Evolutionary conservation across 192 early-diverging fungal genomes (phyloP), one percentile per base, ranked within the genome.

Genomic region (Backusella sp.): DNA sequence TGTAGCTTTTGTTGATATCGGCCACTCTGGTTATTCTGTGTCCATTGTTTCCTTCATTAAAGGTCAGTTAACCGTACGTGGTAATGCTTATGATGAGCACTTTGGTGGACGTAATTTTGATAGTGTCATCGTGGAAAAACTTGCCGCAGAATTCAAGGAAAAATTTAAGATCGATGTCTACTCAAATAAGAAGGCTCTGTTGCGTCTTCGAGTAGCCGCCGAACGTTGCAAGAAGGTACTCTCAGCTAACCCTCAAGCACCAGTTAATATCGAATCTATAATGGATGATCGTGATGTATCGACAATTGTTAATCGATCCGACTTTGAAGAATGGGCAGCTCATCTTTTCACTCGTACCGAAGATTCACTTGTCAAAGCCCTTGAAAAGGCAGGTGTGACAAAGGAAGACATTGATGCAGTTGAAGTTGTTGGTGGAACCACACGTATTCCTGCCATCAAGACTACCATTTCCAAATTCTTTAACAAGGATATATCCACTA

Each of bases 221-320:
- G 97, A 99, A 86, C 93, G 94, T 84, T 92, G 95, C 77, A 99
- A 99, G 90, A 99, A 99, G 90, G 89, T 97, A 23, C 87, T 99
- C 56, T 92, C 90, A 36, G 95, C 96, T 82, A 99, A 99, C 89
- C 79, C 91, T 37, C 88, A 92, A 71, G 93, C 97, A 26, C 88
- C 94, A 37, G 84, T 99, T 77, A 97, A 94, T 79, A 93, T 99
- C 49, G 97, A 99, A 86, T 96, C 93, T 74, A 88, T 99, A 74
- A 92, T 96, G 93, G 95, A 97, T 80, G 97, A 99, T 81, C 88
- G 92, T 68, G 97, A 99, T 86, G 96, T 97, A 39, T 88, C 83
- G 71, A 88, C 95, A 23, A 87, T 93, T 80, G 92, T 97, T 79
- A 85, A 90, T 74, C 91, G 97, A 73, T 78, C 88, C 39, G 94